Evolutionary conservation across 768 basidiomycete genomes (phyloP).

Genomic region (Suillus americanus): DNA sequence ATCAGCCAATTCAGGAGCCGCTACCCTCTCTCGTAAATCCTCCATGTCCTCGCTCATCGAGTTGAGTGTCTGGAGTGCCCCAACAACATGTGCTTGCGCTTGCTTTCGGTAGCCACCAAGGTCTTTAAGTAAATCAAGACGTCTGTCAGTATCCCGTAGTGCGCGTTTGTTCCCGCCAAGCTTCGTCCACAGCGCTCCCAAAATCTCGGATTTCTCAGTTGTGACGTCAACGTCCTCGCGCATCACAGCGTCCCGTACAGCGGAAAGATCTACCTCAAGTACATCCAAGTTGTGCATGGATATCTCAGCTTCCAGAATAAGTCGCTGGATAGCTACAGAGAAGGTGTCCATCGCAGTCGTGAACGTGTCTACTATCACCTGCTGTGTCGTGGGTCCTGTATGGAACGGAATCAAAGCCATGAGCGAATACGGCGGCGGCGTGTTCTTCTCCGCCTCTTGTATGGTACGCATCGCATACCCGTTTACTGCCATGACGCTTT

Average conservation of each 20-base stretch:
- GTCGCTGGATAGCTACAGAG: conserved; percentile 47
- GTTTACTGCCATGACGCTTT: conserved; percentile 45
- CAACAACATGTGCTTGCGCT: conserved; percentile 66
- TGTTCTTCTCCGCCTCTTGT: conserved; percentile 31
- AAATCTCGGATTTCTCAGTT: conserved; percentile 49
- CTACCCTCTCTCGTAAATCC: conserved; percentile 70
- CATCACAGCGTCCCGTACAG: conserved; percentile 56
- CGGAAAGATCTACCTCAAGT: conserved; percentile 59
- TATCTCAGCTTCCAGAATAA: conserved; percentile 67
- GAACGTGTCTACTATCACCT: conserved; percentile 56
- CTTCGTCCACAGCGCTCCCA: conserved; percentile 67
- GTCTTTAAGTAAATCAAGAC: conserved; percentile 53
- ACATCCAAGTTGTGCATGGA: conserved; percentile 55
- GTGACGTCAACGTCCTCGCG: conserved; percentile 55
- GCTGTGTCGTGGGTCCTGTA: conserved; percentile 33
- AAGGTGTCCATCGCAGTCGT: conserved; percentile 61
- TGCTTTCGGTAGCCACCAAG: conserved; percentile 57
- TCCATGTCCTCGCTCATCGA: conserved; percentile 74
- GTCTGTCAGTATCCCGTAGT: conserved; percentile 49
- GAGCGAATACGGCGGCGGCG: conserved; percentile 28
- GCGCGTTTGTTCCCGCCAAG: conserved; percentile 59
- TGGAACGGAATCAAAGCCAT: conserved; percentile 42
- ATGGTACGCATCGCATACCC: conserved; percentile 67
- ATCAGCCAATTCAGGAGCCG: conserved; percentile 62
- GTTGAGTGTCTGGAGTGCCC: conserved; percentile 59